phyloP scores from a whole-genome alignment of 2,329 filamentous ascomycete genomes.

The Penicillium expansum region DNA sequence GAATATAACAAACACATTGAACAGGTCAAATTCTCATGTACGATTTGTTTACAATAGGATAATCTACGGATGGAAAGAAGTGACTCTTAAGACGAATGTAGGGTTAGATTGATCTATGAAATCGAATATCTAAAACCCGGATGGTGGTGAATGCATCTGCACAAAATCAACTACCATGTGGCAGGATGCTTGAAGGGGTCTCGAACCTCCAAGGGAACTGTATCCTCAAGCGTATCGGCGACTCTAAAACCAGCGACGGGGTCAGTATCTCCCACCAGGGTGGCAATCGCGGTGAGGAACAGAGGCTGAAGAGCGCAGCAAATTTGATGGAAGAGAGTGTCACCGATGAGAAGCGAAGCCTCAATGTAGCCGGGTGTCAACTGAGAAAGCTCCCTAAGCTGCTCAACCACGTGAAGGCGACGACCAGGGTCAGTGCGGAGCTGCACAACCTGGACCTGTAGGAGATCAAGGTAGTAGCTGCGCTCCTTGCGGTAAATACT shows the following conservation, averaged over 20 bases:
- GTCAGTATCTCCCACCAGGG: not conserved
- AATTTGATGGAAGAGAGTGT: not conserved
- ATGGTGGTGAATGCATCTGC: not conserved
- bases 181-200: not conserved
- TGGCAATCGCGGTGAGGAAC: not conserved
- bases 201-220: not conserved
- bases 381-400: not conserved
- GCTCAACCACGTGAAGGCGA: not conserved
- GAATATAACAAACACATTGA: slow-evolving; percentile 10
- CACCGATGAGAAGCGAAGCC: not conserved
- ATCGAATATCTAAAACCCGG: not conserved
- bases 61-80: not conserved
- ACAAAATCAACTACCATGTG: not conserved
- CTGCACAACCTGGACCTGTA: not conserved
- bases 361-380: not conserved
- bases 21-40: slow-evolving; percentile 1
- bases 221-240: not conserved
- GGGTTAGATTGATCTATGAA: not conserved
- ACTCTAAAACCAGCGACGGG: not conserved
- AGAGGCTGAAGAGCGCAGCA: not conserved
- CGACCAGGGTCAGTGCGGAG: not conserved
- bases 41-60: not conserved
- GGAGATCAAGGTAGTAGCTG: not conserved
- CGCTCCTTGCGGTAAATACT: not conserved
- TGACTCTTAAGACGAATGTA: not conserved